Evolutionary conservation across 805 yeast species (phyloP).

Genomic region (Yamadazyma endophytica): DNA sequence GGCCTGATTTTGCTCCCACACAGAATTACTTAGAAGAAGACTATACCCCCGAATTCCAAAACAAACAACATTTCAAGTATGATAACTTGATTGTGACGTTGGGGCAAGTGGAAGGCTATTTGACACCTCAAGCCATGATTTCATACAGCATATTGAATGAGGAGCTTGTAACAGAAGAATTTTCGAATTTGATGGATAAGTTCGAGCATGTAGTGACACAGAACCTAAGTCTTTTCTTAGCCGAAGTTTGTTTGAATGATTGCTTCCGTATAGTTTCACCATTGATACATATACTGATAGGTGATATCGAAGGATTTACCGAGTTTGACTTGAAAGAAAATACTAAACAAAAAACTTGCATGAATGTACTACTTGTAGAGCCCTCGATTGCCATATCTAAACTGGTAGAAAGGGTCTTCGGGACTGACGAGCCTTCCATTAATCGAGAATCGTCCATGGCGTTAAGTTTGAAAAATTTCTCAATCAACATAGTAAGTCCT

Average conservation of each 20-base stretch:
- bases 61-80: constrained; percentile 42
- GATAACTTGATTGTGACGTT: constrained; percentile 54
- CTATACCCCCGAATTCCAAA: constrained; percentile 24
- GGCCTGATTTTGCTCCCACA: constrained; percentile 24
- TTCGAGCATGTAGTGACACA: constrained; percentile 59
- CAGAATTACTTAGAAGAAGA: constrained; percentile 25
- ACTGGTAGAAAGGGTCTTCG: constrained; percentile 1
- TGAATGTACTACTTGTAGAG: constrained; percentile 27
- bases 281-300: constrained; percentile 32
- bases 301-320: constrained; percentile 22
- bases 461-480: constrained; percentile 25
- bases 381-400: constrained; percentile 31
- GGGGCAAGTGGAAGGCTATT: constrained; percentile 43
- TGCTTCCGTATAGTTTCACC: constrained; percentile 51
- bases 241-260: constrained; percentile 27
- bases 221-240: constrained; percentile 32
- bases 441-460: constrained; percentile 21
- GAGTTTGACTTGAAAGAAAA: constrained; percentile 8
- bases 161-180: constrained; percentile 30
- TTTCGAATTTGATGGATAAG: constrained; percentile 55
- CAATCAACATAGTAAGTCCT: constrained; percentile 22
- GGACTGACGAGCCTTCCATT: constrained; percentile 1
- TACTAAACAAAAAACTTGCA: constrained; percentile 12
- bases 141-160: constrained; percentile 34
- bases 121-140: constrained; percentile 43